Base-by-base conservation (phyloP, 2,329 filamentous ascomycete species). In the Falciphora oryzae region DNA sequence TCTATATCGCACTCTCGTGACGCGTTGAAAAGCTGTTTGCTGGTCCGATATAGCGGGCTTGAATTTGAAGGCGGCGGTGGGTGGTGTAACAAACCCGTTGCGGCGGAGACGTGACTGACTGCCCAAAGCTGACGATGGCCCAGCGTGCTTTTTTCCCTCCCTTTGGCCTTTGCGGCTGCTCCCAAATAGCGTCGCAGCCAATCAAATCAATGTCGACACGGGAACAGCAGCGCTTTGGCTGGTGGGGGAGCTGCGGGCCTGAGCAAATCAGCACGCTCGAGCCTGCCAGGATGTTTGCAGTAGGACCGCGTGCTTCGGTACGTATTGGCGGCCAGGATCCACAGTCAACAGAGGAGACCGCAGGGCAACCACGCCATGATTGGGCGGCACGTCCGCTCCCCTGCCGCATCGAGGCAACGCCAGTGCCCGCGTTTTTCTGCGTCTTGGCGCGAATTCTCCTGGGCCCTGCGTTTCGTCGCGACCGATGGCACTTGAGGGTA, bases 291-390 rank as follows among this genome's bases (percentile, higher is more conserved):
- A 25, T 53, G 44, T n/a, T n/a, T 53, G 44, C 44, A 2, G 22
- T 5, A 53, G 44, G 44, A 53, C 44, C 44, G 44, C 44, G 44
- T 53, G 44, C 44, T 53, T 25, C 44, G 44, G 44, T 53, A 25
- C 44, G 44, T 53, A 53, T 25, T 53, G 44, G 44, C 44, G 7
- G 44, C 44, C 10, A 25, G 44, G 44, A n/a, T 35, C 71, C 70
- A 72, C 69, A 64, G 67, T 83, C 79, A 84, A 84, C 80, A 85
- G 68, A 75, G 72, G 78, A 81, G 85, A 85, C 83, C 72, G 75
- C 82, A 69, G 75, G 70, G 83, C 84, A 88, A 88, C 85, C 72
- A 71, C 18, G 4, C 56, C 69, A 29, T 74, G 64, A 83, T 84
- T 84, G 81, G 82, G 66, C 25, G n/a, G 66, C 53, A 50, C 10